Base-by-base conservation (phyloP, 441 rosid species). In the Adansonia madagascariensis region DNA sequence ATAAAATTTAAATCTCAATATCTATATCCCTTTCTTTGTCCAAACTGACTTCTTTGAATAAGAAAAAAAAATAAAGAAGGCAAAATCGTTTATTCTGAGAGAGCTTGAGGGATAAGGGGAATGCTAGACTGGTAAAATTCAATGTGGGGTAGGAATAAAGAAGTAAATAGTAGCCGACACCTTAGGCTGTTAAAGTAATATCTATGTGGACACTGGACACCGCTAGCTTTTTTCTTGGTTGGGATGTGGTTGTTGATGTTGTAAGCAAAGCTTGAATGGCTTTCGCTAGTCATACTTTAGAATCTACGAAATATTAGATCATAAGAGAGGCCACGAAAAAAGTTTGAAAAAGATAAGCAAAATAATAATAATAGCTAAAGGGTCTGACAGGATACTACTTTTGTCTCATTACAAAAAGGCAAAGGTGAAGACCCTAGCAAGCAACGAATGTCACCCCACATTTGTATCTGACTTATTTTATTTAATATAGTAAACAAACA, bases 361-460 rank as follows among this genome's bases (percentile, higher is more conserved):
- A 46, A 8, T 24, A 46, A 46, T 12, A 46, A 46, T 65, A 50
- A 64, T 49, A 43, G 43, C 27, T 59, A n/a, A 6, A n/a, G 4
- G 15, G n/a, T 12, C 61, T 24, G 1, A 7, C 8, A 70, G 81
- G 72, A 66, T 80, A 72, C 7, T 71, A 57, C 77, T 79, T 85
- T 87, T 83, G 88, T 84, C 93, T 87, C 78, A 79, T 79, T 85
- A 69, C 72, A 24, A 72, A 57, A 78, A 79, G 67, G 79, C 85
- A 86, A 56, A 85, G 27, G 83, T 44, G 79, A 79, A 82, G 83
- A 75, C 87, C 62, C 68, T 43, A 41, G 63, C 87, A 91, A 93
- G 92, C 79, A 93, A 91, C 80, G 93, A 92, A 91, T 87, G 81
- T 80, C 77, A 62, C 68, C 11, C 74, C 76, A 24, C 27, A 52